Conservation (phyloP, 768 basidiomycete genomes). For the Pleurotus ostreatus region DNA sequence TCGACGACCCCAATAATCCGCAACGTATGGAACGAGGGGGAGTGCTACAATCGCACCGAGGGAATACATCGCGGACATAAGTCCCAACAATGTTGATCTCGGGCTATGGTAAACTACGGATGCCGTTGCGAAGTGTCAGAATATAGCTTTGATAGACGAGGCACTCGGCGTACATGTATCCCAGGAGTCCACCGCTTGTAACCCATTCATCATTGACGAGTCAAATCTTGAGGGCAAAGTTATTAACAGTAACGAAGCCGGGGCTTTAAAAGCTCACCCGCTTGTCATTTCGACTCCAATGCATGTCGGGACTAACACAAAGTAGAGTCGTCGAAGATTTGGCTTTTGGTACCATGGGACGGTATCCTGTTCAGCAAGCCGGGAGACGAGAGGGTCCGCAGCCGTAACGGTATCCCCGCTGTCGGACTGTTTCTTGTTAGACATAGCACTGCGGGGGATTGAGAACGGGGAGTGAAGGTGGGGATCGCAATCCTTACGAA, state of each 20-base stretch:
- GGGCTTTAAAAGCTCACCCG: constrained; percentile 24
- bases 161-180: constrained; percentile 37
- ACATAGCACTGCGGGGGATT: background rate
- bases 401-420: constrained; percentile 10
- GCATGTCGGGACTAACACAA: constrained; percentile 56
- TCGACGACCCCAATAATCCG: constrained; percentile 48
- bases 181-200: constrained; percentile 59
- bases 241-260: background rate
- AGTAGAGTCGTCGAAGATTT: constrained; percentile 51
- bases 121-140: background rate
- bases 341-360: constrained; percentile 61
- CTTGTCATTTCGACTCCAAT: constrained; percentile 62
- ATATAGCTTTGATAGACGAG: background rate
- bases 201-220: constrained; percentile 58
- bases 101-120: constrained; percentile 48
- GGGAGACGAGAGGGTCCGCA: constrained; percentile 31
- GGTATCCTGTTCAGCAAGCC: constrained; percentile 44
- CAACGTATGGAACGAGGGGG: constrained; percentile 48
- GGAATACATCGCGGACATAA: constrained; percentile 56
- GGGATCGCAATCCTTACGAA: background rate
- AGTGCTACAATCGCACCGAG: constrained; percentile 54
- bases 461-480: background rate
- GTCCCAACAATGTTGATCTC: constrained; percentile 49
- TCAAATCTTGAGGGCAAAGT: constrained; percentile 37
- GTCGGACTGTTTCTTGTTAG: constrained; percentile 1